phyloP scores from a whole-genome alignment of 345 rosid genomes.

The Eucalyptus marginata region DNA sequence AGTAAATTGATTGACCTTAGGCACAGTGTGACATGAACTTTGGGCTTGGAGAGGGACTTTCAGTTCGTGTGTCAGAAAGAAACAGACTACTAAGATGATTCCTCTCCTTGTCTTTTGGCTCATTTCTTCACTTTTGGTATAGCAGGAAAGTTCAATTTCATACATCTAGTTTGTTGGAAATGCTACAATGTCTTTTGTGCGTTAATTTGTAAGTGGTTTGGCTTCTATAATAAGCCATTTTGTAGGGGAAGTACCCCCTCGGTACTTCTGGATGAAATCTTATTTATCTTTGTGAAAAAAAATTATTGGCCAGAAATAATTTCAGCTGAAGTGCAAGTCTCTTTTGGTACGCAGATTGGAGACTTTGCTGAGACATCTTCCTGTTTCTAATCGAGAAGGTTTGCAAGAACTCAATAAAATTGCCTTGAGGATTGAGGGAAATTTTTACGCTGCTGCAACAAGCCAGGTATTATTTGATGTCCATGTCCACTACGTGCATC shows the following conservation, averaged over 20 bases:
- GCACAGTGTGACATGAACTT: not conserved
- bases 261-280: not conserved
- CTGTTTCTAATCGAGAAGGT: slow-evolving; percentile 59
- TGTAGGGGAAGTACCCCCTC: not conserved
- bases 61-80: not conserved
- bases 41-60: not conserved
- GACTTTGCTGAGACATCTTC: slow-evolving; percentile 48
- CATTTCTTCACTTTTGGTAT: not conserved
- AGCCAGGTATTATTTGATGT: slow-evolving; percentile 31
- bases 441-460: slow-evolving; percentile 42
- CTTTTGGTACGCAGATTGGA: slow-evolving; percentile 30
- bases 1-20: not conserved
- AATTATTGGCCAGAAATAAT: not conserved
- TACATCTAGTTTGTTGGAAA: not conserved
- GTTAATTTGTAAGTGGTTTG: not conserved
- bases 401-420: slow-evolving; percentile 53
- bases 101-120: not conserved
- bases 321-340: not conserved
- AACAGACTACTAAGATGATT: not conserved
- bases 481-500: not conserved
- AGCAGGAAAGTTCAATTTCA: not conserved
- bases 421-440: slow-evolving; percentile 73
- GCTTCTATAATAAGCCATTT: not conserved
- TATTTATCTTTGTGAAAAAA: not conserved
- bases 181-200: not conserved